Percentiles rank a stretch among this genome's conserved stretches.
These are phyloP conservation scores for Ceratonia siliqua DNA, from an alignment of 306 rosid genomes.

Conservation along the genomic window DNA sequence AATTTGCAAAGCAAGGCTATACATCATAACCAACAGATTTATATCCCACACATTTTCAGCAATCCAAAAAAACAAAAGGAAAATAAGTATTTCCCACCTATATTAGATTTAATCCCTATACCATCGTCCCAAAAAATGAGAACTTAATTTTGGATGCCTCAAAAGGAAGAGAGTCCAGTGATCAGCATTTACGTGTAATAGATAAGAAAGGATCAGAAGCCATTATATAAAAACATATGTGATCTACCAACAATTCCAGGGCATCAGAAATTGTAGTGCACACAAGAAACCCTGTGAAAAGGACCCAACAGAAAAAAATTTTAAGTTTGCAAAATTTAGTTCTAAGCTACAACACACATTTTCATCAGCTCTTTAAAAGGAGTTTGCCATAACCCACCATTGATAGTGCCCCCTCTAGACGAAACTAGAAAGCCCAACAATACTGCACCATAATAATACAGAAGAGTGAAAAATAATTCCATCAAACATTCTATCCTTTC, in stretches of 20 bases:
- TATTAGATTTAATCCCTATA: no score
- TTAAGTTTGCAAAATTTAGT: slow-evolving; percentile 29
- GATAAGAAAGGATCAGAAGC: no score
- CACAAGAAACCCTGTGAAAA: slow-evolving; percentile 33
- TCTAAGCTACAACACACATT: slow-evolving; percentile 34
- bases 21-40: no score
- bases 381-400: slow-evolving; percentile 16
- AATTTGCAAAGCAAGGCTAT: no score
- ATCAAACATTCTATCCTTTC: slow-evolving; percentile 43
- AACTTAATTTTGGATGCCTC: no score
- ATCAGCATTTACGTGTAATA: no score
- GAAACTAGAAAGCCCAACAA: slow-evolving; percentile 40
- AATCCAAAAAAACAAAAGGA: no score
- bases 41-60: no score
- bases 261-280: slow-evolving; percentile 30
- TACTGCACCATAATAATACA: slow-evolving; percentile 52
- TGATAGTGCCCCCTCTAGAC: slow-evolving; percentile 39
- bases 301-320: slow-evolving; percentile 23
- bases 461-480: slow-evolving; percentile 38
- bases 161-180: no score
- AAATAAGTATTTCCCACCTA: no score
- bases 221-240: neutral
- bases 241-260: slow-evolving; percentile 25
- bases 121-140: no score
- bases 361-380: slow-evolving; percentile 30